Evolutionary conservation across 1,139 yeast genomes (phyloP).

Genomic region (Hanseniaspora uvarum): DNA sequence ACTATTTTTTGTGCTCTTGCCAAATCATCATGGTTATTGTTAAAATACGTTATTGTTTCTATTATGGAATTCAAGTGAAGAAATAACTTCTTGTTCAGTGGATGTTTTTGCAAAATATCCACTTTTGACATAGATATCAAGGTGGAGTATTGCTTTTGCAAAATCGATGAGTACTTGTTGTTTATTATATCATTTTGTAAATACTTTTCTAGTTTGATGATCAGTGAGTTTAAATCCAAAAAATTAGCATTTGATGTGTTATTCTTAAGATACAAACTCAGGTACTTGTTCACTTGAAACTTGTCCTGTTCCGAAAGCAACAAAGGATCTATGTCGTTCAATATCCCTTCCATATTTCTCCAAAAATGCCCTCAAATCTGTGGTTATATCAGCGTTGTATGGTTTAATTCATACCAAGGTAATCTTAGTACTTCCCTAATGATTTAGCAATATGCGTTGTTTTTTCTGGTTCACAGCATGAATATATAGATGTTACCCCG

Average conservation of each 20-base stretch:
- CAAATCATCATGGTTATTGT: background rate
- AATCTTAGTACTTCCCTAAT: too few species aligned
- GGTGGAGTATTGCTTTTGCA: conserved; percentile 2
- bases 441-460: too few species aligned
- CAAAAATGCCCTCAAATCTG: too few species aligned
- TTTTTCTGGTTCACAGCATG: too few species aligned
- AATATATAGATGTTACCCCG: background rate
- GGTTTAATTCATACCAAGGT: too few species aligned
- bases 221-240: background rate
- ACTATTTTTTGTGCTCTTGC: background rate
- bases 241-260: background rate
- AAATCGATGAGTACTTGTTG: background rate
- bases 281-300: conserved; percentile 3
- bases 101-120: background rate
- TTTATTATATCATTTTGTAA: conserved; percentile 1
- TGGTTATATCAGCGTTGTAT: too few species aligned
- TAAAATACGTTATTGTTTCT: background rate
- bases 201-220: background rate
- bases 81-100: background rate
- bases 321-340: conserved; percentile 4
- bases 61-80: background rate
- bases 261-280: background rate
- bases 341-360: background rate
- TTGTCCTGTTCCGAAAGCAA: conserved; percentile 1
- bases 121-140: background rate